Evolutionary conservation across 2,329 filamentous ascomycete genomes (phyloP).

Genomic region (Leptoxyphium fumago): DNA sequence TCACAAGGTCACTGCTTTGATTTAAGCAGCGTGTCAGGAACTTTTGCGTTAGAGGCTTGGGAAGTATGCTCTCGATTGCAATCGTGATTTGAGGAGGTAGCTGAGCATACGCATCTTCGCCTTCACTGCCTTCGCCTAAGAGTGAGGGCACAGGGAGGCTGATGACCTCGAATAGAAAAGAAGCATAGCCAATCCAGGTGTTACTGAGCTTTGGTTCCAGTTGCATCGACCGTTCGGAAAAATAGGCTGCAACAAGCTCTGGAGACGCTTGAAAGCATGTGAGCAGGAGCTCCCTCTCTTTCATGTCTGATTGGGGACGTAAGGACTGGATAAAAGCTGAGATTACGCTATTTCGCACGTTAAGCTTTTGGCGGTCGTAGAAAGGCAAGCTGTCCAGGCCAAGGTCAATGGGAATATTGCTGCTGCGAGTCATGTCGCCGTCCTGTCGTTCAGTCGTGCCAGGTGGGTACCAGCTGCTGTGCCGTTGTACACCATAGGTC

Average conservation of each 20-base stretch:
- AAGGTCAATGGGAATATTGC: conserved; percentile 40
- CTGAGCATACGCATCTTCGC: conserved; percentile 37
- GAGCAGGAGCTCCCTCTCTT: conserved; percentile 69
- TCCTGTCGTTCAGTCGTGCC: conserved; percentile 29
- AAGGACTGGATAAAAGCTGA: conserved; percentile 66
- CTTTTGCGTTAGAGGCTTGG: conserved; percentile 66
- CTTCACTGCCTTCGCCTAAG: conserved; percentile 46
- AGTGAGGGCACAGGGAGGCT: conserved; percentile 56
- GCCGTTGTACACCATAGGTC: conserved; percentile 57
- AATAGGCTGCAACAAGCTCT: conserved; percentile 80
- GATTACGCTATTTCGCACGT: conserved; percentile 65
- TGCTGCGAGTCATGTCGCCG: conserved; percentile 8
- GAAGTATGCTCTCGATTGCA: conserved; percentile 74
- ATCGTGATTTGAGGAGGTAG: conserved; percentile 66
- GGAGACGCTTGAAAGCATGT: conserved; percentile 69
- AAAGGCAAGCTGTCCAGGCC: conserved; percentile 56
- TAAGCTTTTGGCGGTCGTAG: conserved; percentile 46
- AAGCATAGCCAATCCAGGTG: conserved; percentile 88
- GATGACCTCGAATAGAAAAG: conserved; percentile 72
- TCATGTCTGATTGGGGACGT: conserved; percentile 65
- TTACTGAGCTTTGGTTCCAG: conserved; percentile 86
- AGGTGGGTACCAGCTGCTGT: conserved; percentile 73
- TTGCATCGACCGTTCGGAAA: conserved; percentile 53
- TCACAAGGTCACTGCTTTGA: conserved; percentile 62
- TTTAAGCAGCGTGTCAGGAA: conserved; percentile 66